Evolutionary conservation across 495 filamentous ascomycete species (phyloP).

Genomic region (Talaromyces thailandensis): DNA sequence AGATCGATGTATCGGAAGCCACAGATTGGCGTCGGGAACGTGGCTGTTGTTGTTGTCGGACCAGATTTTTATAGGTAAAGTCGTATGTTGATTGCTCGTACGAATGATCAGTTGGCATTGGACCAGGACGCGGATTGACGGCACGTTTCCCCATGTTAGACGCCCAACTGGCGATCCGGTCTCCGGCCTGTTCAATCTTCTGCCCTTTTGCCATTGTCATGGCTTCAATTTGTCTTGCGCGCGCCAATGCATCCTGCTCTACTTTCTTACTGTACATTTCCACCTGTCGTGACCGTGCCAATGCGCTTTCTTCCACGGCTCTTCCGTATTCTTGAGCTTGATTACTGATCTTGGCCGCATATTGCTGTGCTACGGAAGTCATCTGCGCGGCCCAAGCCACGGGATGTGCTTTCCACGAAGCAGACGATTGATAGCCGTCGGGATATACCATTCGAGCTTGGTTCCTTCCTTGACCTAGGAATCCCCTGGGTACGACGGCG

Average conservation of each 20-base stretch:
- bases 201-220: conserved; percentile 23
- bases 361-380: conserved; percentile 31
- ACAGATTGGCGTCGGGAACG: conserved; percentile 24
- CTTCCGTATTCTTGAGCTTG: conserved; percentile 33
- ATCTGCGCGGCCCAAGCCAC: conserved; percentile 29
- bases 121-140: background rate
- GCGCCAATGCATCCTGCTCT: conserved; percentile 32
- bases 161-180: background rate
- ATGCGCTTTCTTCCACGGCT: conserved; percentile 33
- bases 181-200: conserved; percentile 13
- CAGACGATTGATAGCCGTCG: background rate
- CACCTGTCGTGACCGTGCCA: conserved; percentile 33
- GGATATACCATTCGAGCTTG: conserved; percentile 6
- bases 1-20: conserved; percentile 27
- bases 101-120: background rate
- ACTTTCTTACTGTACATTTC: conserved; percentile 34
- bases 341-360: conserved; percentile 31
- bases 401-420: conserved; percentile 9
- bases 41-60: conserved; percentile 6
- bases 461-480: background rate
- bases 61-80: background rate
- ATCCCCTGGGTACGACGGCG: background rate
- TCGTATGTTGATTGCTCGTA: background rate
- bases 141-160: background rate
- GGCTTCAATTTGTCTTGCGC: conserved; percentile 34